Evolutionary conservation across 129 eudicot genomes (phyloP).

Genomic region (sunflower (Helianthus annuus)): HanXRQr2.0-SUNRISE NC_035436.2:146731503-146732002

Average conservation of each 20-base stretch:
- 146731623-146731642: slow-evolving; percentile 99
- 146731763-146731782: slow-evolving; percentile 97
- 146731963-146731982: slow-evolving; percentile 63
- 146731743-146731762: slow-evolving; percentile 89
- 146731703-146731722: slow-evolving; percentile 83
- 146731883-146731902: slow-evolving; percentile 70
- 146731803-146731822: slow-evolving; percentile 80
- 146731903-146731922: slow-evolving; percentile 69
- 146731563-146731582: slow-evolving; percentile 97
- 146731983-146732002: slow-evolving; percentile 62
- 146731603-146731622: slow-evolving; percentile 87
- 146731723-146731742: slow-evolving; percentile 76
- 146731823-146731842: slow-evolving; percentile 74
- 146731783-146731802: slow-evolving; percentile 75
- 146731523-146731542: slow-evolving; percentile 91
- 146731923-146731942: slow-evolving; percentile 87
- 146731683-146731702: slow-evolving; percentile 93
- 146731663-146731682: slow-evolving; percentile 92
- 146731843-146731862: slow-evolving; percentile 67
- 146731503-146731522: slow-evolving; percentile 84
- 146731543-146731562: slow-evolving; percentile 88
- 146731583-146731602: slow-evolving; percentile 85
- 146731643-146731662: slow-evolving; percentile 96
- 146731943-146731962: slow-evolving; percentile 59
- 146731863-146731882: slow-evolving; percentile 93